A percentile compares a stretch with the other conserved stretches of the same genome.
Conservation (phyloP, 192 early-diverging fungal species). For the Backusella sp. region DNA sequence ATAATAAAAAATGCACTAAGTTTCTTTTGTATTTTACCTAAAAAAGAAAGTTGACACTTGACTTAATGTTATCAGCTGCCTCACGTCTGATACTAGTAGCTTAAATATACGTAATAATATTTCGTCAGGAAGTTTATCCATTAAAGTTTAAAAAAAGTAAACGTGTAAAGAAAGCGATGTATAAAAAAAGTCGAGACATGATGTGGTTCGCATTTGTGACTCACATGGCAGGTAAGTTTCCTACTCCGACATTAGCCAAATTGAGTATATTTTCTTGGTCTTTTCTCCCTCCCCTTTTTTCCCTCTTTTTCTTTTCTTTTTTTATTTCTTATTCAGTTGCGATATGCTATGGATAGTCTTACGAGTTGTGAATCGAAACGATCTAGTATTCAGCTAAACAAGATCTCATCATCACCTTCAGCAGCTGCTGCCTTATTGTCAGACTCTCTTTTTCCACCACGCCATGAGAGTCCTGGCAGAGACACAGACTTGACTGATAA, state of each 20-base stretch:
- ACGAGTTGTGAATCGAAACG: background rate
- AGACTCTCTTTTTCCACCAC: slow-evolving; percentile 37
- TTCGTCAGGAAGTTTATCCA: slow-evolving; percentile 29
- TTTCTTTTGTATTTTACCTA: slow-evolving; percentile 10
- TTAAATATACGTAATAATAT: slow-evolving; percentile 18
- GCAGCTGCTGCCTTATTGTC: slow-evolving; percentile 32
- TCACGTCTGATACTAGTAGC: slow-evolving; percentile 1
- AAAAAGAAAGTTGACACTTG: slow-evolving; percentile 9
- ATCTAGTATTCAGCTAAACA: slow-evolving; percentile 1
- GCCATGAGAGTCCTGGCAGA: slow-evolving; percentile 16
- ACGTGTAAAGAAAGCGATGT: background rate
- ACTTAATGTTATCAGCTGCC: slow-evolving; percentile 1
- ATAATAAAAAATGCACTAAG: background rate
- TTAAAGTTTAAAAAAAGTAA: slow-evolving; percentile 1
- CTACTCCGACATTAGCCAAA: background rate
- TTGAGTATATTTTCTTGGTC: background rate
- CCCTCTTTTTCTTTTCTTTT: background rate
- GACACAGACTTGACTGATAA: slow-evolving; percentile 36
- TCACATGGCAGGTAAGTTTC: background rate
- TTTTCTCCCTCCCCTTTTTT: background rate
- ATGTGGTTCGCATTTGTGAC: background rate
- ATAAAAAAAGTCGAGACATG: background rate
- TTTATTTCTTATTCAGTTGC: background rate
- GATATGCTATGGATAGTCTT: slow-evolving; percentile 5
- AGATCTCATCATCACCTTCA: slow-evolving; percentile 19